Evolutionary conservation across 2,329 filamentous ascomycete species (phyloP), one percentile per base, ranked within the genome.

Genomic region (Ilyonectria mors-panacis): DNA sequence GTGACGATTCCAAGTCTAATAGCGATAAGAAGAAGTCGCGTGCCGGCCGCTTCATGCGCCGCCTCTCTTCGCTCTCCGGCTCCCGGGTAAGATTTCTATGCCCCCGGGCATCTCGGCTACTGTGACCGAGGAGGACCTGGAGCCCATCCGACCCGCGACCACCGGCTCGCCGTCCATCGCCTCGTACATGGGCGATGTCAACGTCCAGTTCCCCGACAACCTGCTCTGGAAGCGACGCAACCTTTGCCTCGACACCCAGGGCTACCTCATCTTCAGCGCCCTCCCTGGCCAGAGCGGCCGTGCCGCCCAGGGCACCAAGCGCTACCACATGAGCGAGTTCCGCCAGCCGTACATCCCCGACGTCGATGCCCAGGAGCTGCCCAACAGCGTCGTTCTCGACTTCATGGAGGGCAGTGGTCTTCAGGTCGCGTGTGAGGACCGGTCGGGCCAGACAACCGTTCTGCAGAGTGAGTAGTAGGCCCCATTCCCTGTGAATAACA

Each of bases 191-290:
- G 94, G 95, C 55, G 94, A 98, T 76, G 92, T 99, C 70, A 98
- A 99, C 75, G 93, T 98, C 12, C 96, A 99, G 79, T 98, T 99
- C 78, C 96, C 96, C 0, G 95, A 98, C 78, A 97, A 94, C 61
- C 86, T 99, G 53, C 87, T 99, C 13, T 99, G 96, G 96, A 99
- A 98, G 84, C 92, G 95, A 61, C 91, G 96, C 67, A 94, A 92
- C 76, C 91, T 98, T 81, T 92, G 92, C 70, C 89, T 99, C 63
- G 95, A 98, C 79, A 89, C 91, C 9, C 87, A 92, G 67, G 96
- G 95, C 19, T 94, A 93, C 80, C 84, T 99, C 44, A 91, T 97
- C 65, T 87, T 99, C 68, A 93, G 91, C 47, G 81, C 88, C 70
- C 74, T 85, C 77, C 82, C 88, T 81, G 83, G 89, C 79, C 85